Conservation (phyloP, 768 basidiomycete species). For the Russula emetica region DNA sequence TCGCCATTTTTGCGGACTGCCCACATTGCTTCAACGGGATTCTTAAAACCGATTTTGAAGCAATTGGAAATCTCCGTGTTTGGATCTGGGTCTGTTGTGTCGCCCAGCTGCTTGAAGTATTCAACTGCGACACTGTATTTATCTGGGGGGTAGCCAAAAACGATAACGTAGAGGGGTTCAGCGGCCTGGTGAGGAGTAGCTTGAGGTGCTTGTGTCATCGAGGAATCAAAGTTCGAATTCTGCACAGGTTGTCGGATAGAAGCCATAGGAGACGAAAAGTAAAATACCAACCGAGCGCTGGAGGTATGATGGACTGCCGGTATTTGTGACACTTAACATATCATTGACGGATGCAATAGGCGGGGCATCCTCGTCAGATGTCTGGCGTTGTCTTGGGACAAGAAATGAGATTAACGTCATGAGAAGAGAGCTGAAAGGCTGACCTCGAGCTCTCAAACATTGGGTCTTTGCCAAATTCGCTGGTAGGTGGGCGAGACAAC, state of each 20-base stretch:
- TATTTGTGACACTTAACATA: constrained; percentile 55
- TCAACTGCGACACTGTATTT: constrained; percentile 67
- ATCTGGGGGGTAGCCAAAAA: constrained; percentile 87
- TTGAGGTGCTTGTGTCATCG: constrained; percentile 26
- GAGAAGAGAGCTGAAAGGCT: constrained; percentile 28
- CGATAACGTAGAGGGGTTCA: constrained; percentile 60
- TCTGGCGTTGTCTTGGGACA: constrained; percentile 21
- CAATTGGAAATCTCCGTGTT: constrained; percentile 71
- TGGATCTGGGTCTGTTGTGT: constrained; percentile 62
- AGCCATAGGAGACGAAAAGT: constrained; percentile 6
- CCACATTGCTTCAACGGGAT: constrained; percentile 68
- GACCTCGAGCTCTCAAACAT: constrained; percentile 76
- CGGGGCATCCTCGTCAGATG: constrained; percentile 61
- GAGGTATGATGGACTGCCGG: constrained; percentile 42
- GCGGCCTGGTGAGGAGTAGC: constrained; percentile 29
- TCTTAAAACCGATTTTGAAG: constrained; percentile 72
- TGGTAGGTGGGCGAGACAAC: constrained; percentile 56
- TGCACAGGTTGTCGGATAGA: constrained; percentile 26
- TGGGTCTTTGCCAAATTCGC: constrained; percentile 78
- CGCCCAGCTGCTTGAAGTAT: constrained; percentile 71
- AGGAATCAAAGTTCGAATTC: constrained; percentile 42
- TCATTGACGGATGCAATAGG: constrained; percentile 73
- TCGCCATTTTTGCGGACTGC: constrained; percentile 84
- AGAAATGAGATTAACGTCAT: background rate
- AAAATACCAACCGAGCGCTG: constrained; percentile 42